Percentiles rank a stretch among this genome's conserved stretches.
Conservation (phyloP, 1,284 basidiomycete genomes). For the Laetiporus sulphureus region DNA sequence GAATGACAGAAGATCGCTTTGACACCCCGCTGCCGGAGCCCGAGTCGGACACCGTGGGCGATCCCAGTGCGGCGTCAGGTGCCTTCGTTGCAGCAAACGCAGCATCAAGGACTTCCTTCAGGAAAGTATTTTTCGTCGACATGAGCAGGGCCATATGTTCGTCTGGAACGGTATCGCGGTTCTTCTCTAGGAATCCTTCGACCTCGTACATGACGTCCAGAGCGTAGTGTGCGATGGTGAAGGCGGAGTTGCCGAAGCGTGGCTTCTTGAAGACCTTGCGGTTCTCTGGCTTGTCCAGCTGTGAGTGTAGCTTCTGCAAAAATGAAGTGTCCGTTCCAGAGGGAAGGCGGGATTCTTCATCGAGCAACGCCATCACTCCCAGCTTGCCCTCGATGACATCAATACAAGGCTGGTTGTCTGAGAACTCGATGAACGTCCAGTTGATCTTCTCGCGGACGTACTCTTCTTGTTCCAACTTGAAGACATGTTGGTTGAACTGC, state of each 20-base stretch:
- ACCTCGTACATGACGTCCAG: constrained; percentile 98
- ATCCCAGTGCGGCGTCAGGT: constrained; percentile 56
- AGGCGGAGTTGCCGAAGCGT: constrained; percentile 93
- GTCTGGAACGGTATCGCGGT: constrained; percentile 97
- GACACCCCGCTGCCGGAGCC: constrained; percentile 66
- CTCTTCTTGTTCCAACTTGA: constrained; percentile 99
- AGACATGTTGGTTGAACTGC: constrained; percentile 97
- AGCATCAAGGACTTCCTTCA: constrained; percentile 91
- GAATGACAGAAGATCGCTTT: constrained; percentile 75
- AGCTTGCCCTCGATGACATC: constrained; percentile 98
- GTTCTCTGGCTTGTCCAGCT: constrained; percentile 82
- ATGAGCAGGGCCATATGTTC: constrained; percentile 90
- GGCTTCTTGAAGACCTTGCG: constrained; percentile 96
- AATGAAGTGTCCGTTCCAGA: constrained; percentile 92
- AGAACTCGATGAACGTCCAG: constrained; percentile 99
- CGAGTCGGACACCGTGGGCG: constrained; percentile 71
- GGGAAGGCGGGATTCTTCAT: constrained; percentile 97
- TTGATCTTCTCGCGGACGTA: constrained; percentile 98
- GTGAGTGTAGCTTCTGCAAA: constrained; percentile 88
- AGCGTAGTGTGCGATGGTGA: constrained; percentile 98
- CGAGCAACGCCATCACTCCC: constrained; percentile 90
- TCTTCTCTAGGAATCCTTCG: constrained; percentile 98
- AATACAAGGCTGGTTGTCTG: constrained; percentile 98
- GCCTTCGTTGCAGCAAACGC: constrained; percentile 73
- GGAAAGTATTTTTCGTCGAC: constrained; percentile 84